phyloP scores from a whole-genome alignment of 2,329 filamentous ascomycete species.

The Aureobasidium sp. region DNA sequence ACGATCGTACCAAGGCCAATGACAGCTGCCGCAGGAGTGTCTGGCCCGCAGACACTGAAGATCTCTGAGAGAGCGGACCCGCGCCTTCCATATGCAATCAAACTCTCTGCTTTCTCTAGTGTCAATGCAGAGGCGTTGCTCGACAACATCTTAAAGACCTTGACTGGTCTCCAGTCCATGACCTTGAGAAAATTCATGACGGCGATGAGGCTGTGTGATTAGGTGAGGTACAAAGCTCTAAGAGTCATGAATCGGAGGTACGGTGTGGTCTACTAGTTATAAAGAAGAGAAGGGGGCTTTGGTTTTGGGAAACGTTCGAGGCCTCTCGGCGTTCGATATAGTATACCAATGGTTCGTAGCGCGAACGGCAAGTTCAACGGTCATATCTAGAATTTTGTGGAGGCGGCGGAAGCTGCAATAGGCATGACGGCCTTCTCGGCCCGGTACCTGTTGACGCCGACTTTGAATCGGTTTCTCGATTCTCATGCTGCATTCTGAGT shows the following conservation, averaged over 20 bases:
- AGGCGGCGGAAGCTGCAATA: not conserved
- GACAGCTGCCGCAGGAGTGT: not conserved
- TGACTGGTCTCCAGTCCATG: not conserved
- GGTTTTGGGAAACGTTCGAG: not conserved
- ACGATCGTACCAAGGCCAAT: not conserved
- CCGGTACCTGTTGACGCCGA: no score
- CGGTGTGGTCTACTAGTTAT: not conserved
- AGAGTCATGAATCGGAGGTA: not conserved
- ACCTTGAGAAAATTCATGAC: not conserved
- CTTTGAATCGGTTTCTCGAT: no score
- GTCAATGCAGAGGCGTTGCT: not conserved
- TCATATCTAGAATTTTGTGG: not conserved
- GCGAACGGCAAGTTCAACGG: not conserved
- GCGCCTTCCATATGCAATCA: not conserved
- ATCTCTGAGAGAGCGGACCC: not conserved
- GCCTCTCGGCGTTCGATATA: not conserved
- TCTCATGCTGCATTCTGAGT: no score
- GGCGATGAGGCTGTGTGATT: not conserved
- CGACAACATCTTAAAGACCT: not conserved
- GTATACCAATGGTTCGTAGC: not conserved
- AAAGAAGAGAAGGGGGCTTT: not conserved
- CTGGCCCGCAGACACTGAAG: not conserved
- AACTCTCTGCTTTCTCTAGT: not conserved
- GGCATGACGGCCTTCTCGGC: no score
- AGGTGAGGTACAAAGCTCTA: not conserved